These are phyloP conservation scores for Hygrophila difformis DNA, from an alignment of 257 asterid genomes.

Conservation along the genomic window DNA sequence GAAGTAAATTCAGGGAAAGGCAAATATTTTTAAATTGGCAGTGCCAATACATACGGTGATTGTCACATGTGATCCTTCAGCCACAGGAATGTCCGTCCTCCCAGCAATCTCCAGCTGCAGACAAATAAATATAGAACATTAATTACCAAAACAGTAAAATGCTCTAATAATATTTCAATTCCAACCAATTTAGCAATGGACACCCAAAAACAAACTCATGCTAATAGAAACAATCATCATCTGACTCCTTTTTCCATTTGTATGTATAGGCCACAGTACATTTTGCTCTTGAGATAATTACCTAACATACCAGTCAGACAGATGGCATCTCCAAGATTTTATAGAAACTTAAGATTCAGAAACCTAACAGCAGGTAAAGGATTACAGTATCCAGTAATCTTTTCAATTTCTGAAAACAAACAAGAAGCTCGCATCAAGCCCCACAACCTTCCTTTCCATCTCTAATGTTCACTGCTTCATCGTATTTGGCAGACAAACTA, in stretches of 20 bases:
- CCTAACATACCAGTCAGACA: too few relatives aligned
- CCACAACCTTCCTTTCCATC: neutral
- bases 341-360: too few relatives aligned
- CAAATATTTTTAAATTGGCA: too few relatives aligned
- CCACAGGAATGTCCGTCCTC: slow-evolving; percentile 89
- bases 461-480: neutral
- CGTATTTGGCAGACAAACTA: neutral
- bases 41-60: slow-evolving; percentile 86
- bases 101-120: slow-evolving; percentile 86
- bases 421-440: slow-evolving; percentile 3
- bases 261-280: too few relatives aligned
- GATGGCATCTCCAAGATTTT: too few relatives aligned
- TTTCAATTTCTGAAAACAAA: neutral
- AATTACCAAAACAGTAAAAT: slow-evolving; percentile 3
- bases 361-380: too few relatives aligned
- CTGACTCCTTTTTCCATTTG: too few relatives aligned
- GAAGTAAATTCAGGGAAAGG: neutral
- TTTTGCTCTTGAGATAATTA: too few relatives aligned
- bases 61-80: slow-evolving; percentile 97
- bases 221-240: too few relatives aligned
- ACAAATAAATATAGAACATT: neutral
- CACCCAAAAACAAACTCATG: too few relatives aligned
- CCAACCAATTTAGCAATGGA: too few relatives aligned
- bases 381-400: too few relatives aligned
- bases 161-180: neutral